Evolutionary conservation across 1,139 yeast species (phyloP), one percentile per base, ranked within the genome.

Genomic region (Sugiyamaella neomexicana): DNA sequence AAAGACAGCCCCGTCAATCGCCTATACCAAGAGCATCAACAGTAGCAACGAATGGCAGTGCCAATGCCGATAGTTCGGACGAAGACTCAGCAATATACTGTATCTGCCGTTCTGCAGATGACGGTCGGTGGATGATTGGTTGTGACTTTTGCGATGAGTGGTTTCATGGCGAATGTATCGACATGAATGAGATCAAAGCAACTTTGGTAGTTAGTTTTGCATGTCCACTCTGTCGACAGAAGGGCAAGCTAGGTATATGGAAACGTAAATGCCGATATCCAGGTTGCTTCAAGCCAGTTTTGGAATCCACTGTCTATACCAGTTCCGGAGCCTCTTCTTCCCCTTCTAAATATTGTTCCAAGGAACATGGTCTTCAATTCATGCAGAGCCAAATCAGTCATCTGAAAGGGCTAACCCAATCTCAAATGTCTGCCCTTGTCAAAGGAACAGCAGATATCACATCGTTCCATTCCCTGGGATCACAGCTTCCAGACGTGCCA

Each of bases 61-160:
- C 49, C 12, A 15, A 34, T 20, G 36, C 32, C 20, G 40, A 45
- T 20, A 36, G 41, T 13, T 45, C 49, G 4, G 49, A 45, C 36
- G 49, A 45, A 10, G 49, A 45, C 1, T 34, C 49, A 3, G 31
- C 47, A 10, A 43, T 89, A 9, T 90, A 78, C 64, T 91, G 98
- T 68, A 72, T 85, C 0, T 91, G 98, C 68, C 77, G 95, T 43
- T 80, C 79, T 57, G 87, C 91, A 0, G 97, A 91, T 65, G 76
- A 78, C 58, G 95, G 93, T 1, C 58, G 62, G 43, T 87, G 87
- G 68, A 90, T 90, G 97, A 86, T 91, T 20, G 90, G 88, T 0
- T 91, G 98, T 68, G 97, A 90, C 68, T 91, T 89, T 6, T 91
- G 98, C 71, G 97, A 90, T 65, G 96, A 89, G 60, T 91, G 98